Evolutionary conservation across 805 yeast genomes (phyloP), one percentile per base, ranked within the genome.

Genomic region (Naumovozyma dairenensis): DNA sequence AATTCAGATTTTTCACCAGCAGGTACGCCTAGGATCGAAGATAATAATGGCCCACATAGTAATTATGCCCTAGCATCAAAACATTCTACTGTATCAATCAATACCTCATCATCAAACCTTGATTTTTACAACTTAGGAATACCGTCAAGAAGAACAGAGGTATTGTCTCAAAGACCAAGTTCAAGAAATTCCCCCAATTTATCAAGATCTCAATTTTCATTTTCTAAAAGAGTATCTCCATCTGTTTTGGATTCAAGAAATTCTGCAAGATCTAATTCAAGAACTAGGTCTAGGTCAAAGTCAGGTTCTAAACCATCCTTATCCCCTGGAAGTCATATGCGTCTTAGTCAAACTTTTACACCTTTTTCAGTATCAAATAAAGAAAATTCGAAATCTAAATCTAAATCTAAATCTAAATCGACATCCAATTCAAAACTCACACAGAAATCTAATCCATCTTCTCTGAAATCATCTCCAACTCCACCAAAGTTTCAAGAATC

Each of bases 101-200:
- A 33, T 19, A 24, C 14, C 9, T 30, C 39, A n/a, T 34, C 37
- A 20, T 28, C 39, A n/a, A 27, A 25, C 22, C 22, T 16, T 18
- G 27, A 32, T 27, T 27, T 32, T 27, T 26, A 32, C 14, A 21
- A 26, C 8, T 10, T 24, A 9, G 39, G 41, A 17, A 29, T 31
- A 3, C 37, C 39, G 6, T 35, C 39, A 4, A 9, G 38, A 12
- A 36, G 42, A 28, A 32, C 31, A 5, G 26, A 24, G 6, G n/a
- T 12, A 24, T 12, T 24, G n/a, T 24, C 26, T 7, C 22, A 20
- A 24, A 12, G 26, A 12, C 8, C 8, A 10, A 7, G 8, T 12
- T 24, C 26, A 24, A 7, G 13, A 24, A 24, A 24, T 10, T 24
- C 26, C 6, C 26, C 26, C 5, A 24, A 14, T 12, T 24, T 24